Evolutionary conservation across 305 asterid genomes (phyloP), one percentile per base, ranked within the genome.

Genomic region (Fraxinus ornus): DNA sequence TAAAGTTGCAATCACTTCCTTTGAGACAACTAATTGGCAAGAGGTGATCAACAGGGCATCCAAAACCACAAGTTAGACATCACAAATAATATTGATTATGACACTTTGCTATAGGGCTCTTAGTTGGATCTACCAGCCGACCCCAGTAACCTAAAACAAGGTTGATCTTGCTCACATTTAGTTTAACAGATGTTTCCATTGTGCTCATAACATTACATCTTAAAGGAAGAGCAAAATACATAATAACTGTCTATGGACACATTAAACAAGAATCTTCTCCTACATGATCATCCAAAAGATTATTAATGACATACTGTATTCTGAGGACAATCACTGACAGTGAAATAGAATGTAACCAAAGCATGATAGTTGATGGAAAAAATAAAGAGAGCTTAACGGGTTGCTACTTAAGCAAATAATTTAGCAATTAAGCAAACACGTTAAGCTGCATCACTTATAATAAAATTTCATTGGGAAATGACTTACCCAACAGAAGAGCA

Each of bases 401-500:
- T 33, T 49, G 79, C 47, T 24, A 85, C 71, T 32, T 17, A 4
- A 62, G 76, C 57, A 41, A 35, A 21, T 76, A 76, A 55, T 78
- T 17, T 49, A 22, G 75, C n/a, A 70, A 66, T 24, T 26, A 26
- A 10, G 75, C 22, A 70, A 32, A 35, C 41, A 70, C 22, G 24
- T 68, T 30, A 70, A 70, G 41, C 76, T 1, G 15, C 76, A 71
- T 33, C 15, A 26, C 41, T 33, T 71, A n/a, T 30, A 32, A n/a
- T 30, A 32, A 71, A 30, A 32, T 17, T 32, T 30, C 13, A 62
- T 79, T 22, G 60, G 74, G 35, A 52, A 78, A 87, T 41, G 33
- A 80, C 97, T 87, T 90, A 95, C 98, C 99, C 99, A 95, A 77
- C 89, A 83, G 84, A 95, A 94, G 71, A 90, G 89, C 84, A 95